Evolutionary conservation across 345 rosid genomes (phyloP), one percentile per base, ranked within the genome.

Genomic region (Eucalyptus grandis): DNA sequence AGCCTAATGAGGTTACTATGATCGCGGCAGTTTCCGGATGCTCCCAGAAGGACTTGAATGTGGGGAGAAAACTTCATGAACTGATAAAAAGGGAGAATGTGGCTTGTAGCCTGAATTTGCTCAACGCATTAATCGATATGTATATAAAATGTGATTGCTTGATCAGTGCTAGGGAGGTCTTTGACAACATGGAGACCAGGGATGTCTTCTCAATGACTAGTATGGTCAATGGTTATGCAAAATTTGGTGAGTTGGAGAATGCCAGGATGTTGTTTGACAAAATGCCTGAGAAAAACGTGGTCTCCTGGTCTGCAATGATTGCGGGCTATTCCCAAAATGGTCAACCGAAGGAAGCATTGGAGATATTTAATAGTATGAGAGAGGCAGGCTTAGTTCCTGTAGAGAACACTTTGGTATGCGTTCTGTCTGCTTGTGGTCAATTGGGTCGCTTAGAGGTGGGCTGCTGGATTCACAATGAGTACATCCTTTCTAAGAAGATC

Each of bases 171-270:
- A 87, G 81, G 60, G 92, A 89, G 89, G 19, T 91, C 72, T 93
- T 92, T 50, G 93, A 92, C 22, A 65, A 27, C 56, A 92, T 93
- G 91, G 89, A 46, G 50, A 86, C 50, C 40, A 91, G 89, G 81
- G 94, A 93, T 87, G 93, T 93, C n/a, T 93, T 92, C 90, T 91
- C 94, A 1, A 92, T 93, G 94, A 93, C 94, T n/a, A 93, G 88
- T 49, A 93, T 93, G 92, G 90, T 93, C 47, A 90, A 93, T 6
- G 93, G 94, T 67, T 91, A 90, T 87, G 94, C 94, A 43, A 93
- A 92, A 89, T 56, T 49, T 87, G 93, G 91, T 11, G 91, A 92
- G 88, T 72, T 91, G 15, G 91, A 90, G 49, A 11, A 77, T 10
- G 94, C 93, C 1, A 90, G 93, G 86, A 72, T 77, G 58, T 51